Evolutionary conservation across 2,329 filamentous ascomycete species (phyloP).

Genomic region (Nemania abortiva): DNA sequence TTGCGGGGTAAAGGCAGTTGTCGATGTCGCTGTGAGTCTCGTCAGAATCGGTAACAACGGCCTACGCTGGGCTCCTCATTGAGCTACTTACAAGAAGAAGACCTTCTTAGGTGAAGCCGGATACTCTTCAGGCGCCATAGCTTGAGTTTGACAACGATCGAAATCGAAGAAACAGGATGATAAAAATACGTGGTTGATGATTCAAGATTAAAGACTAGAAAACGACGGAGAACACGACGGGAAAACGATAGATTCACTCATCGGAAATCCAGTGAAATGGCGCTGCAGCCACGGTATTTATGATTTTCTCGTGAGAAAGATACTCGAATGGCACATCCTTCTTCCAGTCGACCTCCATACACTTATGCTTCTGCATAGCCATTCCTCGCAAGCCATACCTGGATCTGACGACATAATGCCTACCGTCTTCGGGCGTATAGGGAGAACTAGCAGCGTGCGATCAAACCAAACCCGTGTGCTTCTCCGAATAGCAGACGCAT

Average conservation of each 20-base stretch:
- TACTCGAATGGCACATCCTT: neutral
- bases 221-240: neutral
- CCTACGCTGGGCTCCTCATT: neutral
- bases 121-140: conserved; percentile 31
- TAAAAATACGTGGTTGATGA: neutral
- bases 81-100: conserved; percentile 33
- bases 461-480: neutral
- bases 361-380: neutral
- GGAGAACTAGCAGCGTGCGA: neutral
- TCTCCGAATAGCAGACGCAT: neutral
- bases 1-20: conserved; percentile 35
- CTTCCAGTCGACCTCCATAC: conserved; percentile 9
- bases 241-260: neutral
- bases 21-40: conserved; percentile 29
- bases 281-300: conserved; percentile 23
- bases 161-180: neutral
- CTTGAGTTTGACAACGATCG: neutral
- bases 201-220: neutral
- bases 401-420: conserved; percentile 15
- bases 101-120: conserved; percentile 31
- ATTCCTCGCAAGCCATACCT: conserved; percentile 9
- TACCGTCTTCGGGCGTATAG: conserved; percentile 9
- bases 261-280: neutral
- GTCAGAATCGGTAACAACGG: neutral
- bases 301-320: conserved; percentile 2